A percentile compares a stretch with the other conserved stretches of the same genome.
Evolutionary conservation across 2,329 filamentous ascomycete species (phyloP).

Genomic region (Ophiostoma triangulosporum): DNA sequence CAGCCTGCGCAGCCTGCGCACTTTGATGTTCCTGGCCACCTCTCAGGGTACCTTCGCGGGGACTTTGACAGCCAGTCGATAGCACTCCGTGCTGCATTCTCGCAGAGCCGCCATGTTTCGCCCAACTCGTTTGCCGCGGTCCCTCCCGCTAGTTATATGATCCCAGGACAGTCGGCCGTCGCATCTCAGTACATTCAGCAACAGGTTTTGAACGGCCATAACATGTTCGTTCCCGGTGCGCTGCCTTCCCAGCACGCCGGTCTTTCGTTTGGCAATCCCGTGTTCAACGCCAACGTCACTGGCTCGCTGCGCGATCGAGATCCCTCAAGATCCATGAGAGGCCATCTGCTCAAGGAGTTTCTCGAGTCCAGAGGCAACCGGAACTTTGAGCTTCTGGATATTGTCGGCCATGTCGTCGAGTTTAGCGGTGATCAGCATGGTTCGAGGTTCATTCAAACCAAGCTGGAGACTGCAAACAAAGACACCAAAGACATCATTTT

Average conservation of each 20-base stretch:
- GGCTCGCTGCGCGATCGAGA: constrained; percentile 6
- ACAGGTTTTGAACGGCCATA: neutral
- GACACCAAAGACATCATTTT: constrained; percentile 92
- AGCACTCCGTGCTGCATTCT: neutral
- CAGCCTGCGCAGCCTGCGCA: neutral
- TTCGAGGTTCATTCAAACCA: constrained; percentile 88
- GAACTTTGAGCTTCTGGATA: constrained; percentile 75
- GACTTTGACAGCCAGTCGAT: neutral
- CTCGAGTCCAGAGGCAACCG: constrained; percentile 52
- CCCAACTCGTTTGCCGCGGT: neutral
- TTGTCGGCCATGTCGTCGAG: constrained; percentile 77
- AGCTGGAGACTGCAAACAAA: constrained; percentile 82
- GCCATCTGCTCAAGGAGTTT: constrained; percentile 67
- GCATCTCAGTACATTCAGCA: neutral
- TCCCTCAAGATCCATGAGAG: constrained; percentile 35
- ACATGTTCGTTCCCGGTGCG: neutral
- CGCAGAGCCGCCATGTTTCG: neutral
- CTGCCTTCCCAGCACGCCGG: neutral
- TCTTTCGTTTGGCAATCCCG: neutral
- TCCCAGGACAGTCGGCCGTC: neutral
- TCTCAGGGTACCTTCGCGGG: neutral
- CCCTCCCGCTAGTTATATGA: neutral
- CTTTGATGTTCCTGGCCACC: neutral
- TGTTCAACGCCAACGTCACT: neutral
- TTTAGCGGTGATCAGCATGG: constrained; percentile 94